phyloP scores from a whole-genome alignment of 2,329 filamentous ascomycete species.

The Monosporascus sp. region DNA sequence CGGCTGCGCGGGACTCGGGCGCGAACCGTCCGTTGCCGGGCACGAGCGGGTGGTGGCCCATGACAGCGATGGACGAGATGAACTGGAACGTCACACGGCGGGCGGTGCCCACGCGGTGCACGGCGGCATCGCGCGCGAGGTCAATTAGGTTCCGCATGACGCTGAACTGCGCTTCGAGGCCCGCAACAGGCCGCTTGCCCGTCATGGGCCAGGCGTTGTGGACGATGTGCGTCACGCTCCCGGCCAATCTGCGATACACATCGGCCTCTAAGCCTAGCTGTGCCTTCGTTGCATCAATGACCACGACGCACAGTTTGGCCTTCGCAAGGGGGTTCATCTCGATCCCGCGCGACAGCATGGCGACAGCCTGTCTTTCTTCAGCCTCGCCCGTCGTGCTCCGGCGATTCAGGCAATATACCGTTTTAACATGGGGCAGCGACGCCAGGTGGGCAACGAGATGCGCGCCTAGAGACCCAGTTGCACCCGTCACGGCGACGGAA shows the following conservation, averaged over 20 bases:
- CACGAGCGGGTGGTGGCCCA: constrained; percentile 26
- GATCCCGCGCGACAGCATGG: too few relatives aligned
- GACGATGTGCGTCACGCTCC: constrained; percentile 41
- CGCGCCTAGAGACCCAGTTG: too few relatives aligned
- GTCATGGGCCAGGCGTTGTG: constrained; percentile 51
- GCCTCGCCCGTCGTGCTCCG: too few relatives aligned
- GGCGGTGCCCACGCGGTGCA: constrained; percentile 5
- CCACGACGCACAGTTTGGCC: too few relatives aligned
- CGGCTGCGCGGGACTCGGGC: constrained; percentile 35
- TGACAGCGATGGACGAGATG: constrained; percentile 36
- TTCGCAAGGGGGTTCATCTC: too few relatives aligned
- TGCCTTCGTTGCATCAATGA: too few relatives aligned
- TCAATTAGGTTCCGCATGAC: constrained; percentile 42
- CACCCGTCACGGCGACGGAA: too few relatives aligned
- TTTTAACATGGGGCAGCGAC: neutral
- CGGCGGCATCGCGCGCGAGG: constrained; percentile 32
- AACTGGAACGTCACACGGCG: constrained; percentile 32
- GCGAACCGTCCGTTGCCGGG: constrained; percentile 24
- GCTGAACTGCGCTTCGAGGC: constrained; percentile 38
- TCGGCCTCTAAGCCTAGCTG: too few relatives aligned
- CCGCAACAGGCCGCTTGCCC: constrained; percentile 29
- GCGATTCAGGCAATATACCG: too few relatives aligned
- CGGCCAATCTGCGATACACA: too few relatives aligned
- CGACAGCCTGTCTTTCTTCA: too few relatives aligned
- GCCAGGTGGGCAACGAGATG: too few relatives aligned